A percentile compares a stretch with the other conserved stretches of the same genome.
phyloP scores from a whole-genome alignment of 2,329 filamentous ascomycete species.

The Colletotrichum eremochloae region DNA sequence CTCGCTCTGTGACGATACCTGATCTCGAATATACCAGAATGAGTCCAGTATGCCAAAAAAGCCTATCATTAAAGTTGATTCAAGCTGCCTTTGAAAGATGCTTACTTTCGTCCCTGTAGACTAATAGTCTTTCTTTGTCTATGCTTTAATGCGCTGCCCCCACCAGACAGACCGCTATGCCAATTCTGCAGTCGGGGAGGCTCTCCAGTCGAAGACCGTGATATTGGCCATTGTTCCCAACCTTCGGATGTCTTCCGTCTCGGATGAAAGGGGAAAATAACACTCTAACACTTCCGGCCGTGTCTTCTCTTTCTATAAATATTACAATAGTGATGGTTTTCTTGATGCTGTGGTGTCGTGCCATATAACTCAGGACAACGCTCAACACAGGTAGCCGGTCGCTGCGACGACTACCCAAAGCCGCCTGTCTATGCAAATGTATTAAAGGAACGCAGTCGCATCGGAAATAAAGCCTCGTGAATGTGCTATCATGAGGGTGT shows the following conservation, averaged over 20 bases:
- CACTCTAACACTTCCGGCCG: neutral
- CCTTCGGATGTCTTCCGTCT: neutral
- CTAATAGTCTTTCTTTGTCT: neutral
- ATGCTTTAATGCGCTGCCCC: neutral
- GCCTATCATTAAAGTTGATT: slow-evolving; percentile 4
- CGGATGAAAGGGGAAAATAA: neutral
- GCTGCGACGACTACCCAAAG: neutral
- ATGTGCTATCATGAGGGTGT: slow-evolving; percentile 52
- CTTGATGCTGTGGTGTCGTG: neutral
- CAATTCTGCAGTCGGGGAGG: neutral
- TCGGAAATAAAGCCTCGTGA: too few relatives aligned
- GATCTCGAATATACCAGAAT: neutral
- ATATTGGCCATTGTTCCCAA: neutral
- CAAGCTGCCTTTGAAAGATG: neutral
- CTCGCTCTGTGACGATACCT: neutral
- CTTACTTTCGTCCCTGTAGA: slow-evolving; percentile 10
- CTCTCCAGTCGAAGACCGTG: neutral
- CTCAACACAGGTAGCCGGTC: neutral
- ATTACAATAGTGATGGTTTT: neutral
- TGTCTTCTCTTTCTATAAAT: neutral
- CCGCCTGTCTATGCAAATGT: neutral
- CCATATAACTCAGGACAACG: neutral
- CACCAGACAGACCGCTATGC: neutral
- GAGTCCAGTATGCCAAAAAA: neutral
- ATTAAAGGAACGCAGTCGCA: neutral